phyloP scores from a whole-genome alignment of 1,284 basidiomycete species.

The Rhodotorula mucilaginosa region DNA sequence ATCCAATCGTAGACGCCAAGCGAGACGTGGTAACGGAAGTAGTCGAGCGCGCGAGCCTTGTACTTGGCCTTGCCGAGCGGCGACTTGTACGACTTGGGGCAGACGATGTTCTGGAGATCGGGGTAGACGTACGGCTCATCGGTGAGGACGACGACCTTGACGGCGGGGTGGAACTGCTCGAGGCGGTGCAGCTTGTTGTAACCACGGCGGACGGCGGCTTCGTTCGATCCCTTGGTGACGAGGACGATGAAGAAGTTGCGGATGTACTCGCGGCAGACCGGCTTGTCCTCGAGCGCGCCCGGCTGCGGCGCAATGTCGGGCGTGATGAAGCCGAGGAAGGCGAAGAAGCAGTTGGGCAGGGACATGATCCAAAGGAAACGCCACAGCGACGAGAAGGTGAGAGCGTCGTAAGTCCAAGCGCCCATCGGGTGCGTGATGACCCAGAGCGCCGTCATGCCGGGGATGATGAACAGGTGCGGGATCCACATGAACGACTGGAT shows the following conservation, averaged over 20 bases:
- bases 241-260: constrained; percentile 51
- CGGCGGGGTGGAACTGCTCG: constrained; percentile 51
- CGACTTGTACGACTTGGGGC: constrained; percentile 51
- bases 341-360: constrained; percentile 50
- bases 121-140: constrained; percentile 52
- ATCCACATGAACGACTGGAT: constrained; percentile 48
- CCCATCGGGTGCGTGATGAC: constrained; percentile 49
- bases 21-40: constrained; percentile 51
- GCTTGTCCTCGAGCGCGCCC: constrained; percentile 48
- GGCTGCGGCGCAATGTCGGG: constrained; percentile 46
- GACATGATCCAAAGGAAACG: constrained; percentile 51
- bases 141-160: constrained; percentile 51
- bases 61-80: constrained; percentile 51
- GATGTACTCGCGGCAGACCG: constrained; percentile 50
- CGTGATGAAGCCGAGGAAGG: constrained; percentile 50
- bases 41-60: constrained; percentile 52
- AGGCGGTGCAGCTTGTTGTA: constrained; percentile 51
- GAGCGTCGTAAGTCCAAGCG: constrained; percentile 47
- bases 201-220: constrained; percentile 49
- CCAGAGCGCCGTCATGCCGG: constrained; percentile 49
- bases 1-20: constrained; percentile 52
- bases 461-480: constrained; percentile 48
- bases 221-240: constrained; percentile 52
- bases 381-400: constrained; percentile 51
- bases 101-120: constrained; percentile 52